These are phyloP conservation scores for Ophiosphaerella korrae DNA, from an alignment of 2,329 filamentous ascomycete genomes.

Conservation along the genomic window DNA sequence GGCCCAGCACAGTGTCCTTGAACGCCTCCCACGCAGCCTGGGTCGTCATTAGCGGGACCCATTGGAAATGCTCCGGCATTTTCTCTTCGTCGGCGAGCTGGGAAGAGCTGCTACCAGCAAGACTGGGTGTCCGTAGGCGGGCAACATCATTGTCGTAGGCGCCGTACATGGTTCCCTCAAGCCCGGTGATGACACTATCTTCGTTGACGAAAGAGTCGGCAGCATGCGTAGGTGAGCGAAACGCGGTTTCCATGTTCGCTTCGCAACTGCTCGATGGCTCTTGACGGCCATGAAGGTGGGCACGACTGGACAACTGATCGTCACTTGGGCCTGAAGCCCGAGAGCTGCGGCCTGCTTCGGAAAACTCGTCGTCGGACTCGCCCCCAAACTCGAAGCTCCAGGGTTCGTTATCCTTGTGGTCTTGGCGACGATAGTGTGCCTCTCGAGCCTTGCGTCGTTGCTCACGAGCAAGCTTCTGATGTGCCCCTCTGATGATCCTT, in stretches of 20 bases:
- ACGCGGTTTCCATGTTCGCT: conserved; percentile 44
- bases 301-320: conserved; percentile 23
- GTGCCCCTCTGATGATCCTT: conserved; percentile 45
- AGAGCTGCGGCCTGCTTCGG: conserved; percentile 33
- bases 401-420: conserved; percentile 59
- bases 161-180: conserved; percentile 80
- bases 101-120: conserved; percentile 76
- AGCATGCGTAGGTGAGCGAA: conserved; percentile 32
- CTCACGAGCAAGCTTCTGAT: conserved; percentile 51
- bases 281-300: conserved; percentile 27
- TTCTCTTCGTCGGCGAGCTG: conserved; percentile 55
- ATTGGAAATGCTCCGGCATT: conserved; percentile 85
- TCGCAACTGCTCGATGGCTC: conserved; percentile 23
- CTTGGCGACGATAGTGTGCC: conserved; percentile 36
- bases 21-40: conserved; percentile 83
- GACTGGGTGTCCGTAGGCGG: conserved; percentile 75
- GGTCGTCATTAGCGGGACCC: conserved; percentile 91
- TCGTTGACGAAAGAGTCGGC: conserved; percentile 13
- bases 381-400: conserved; percentile 87
- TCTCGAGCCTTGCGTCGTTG: conserved; percentile 48
- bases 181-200: conserved; percentile 51
- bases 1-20: conserved; percentile 86
- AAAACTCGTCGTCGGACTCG: conserved; percentile 60
- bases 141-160: conserved; percentile 65
- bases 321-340: conserved; percentile 27